These are phyloP conservation scores for Iris macrosiphon DNA, from an alignment of 106 monocot genomes.

Conservation along the genomic window DNA sequence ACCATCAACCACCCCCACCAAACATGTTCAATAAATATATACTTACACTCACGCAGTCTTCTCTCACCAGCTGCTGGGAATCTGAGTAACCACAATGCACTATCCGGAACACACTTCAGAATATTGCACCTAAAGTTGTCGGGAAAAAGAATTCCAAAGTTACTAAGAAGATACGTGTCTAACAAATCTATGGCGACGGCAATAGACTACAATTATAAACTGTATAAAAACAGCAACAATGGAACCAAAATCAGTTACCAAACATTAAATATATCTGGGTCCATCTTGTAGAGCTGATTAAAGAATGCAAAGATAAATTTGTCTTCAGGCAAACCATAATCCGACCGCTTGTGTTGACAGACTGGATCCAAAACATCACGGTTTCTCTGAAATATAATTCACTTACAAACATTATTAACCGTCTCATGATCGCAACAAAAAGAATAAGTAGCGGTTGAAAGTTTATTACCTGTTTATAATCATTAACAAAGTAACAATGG, in stretches of 20 bases:
- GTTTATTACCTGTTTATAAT: conserved; percentile 82
- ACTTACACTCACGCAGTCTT: conserved; percentile 78
- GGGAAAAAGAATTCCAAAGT: too few species aligned
- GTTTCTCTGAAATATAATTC: conserved; percentile 82
- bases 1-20: too few species aligned
- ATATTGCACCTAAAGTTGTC: conserved; percentile 79
- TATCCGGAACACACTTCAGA: conserved; percentile 87
- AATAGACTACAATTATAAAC: not conserved
- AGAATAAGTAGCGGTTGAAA: too few species aligned
- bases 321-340: conserved; percentile 95
- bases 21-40: too few species aligned
- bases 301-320: conserved; percentile 98
- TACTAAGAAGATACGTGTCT: too few species aligned
- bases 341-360: conserved; percentile 69
- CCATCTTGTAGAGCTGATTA: conserved; percentile 98
- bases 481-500: conserved; percentile 98
- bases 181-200: too few species aligned
- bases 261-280: conserved; percentile 91
- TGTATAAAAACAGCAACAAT: too few species aligned
- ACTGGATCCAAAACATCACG: conserved; percentile 65
- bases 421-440: too few species aligned
- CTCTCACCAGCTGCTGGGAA: conserved; percentile 96
- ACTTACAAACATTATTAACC: too few species aligned
- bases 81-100: conserved; percentile 84
- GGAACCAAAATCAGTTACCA: conserved; percentile 37